Percentiles rank a stretch among this genome's conserved stretches.
phyloP scores from a whole-genome alignment of 129 eudicot species.

The Helianthus annuus region HanXRQr2.0-SUNRISE NC_035441.2:72978591-72979090 shows the following conservation, averaged over 20 bases:
- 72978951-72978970: constrained; percentile 16
- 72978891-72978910: constrained; percentile 92
- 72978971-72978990: not conserved
- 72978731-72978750: no score
- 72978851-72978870: constrained; percentile 85
- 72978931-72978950: constrained; percentile 93
- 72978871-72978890: constrained; percentile 96
- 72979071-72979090: constrained; percentile 80
- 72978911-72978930: constrained; percentile 93
- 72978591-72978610: not conserved
- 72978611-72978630: no score
- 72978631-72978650: no score
- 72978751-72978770: no score
- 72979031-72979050: constrained; percentile 81
- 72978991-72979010: constrained; percentile 19
- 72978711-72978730: no score
- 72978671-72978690: no score
- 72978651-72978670: no score
- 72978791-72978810: no score
- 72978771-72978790: no score
- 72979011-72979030: constrained; percentile 79
- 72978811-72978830: constrained; percentile 16
- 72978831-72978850: constrained; percentile 20
- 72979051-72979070: constrained; percentile 98
- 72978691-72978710: no score